Evolutionary conservation across 768 basidiomycete genomes (phyloP), one percentile per base, ranked within the genome.

Genomic region (Collybiopsis luxurians): DNA sequence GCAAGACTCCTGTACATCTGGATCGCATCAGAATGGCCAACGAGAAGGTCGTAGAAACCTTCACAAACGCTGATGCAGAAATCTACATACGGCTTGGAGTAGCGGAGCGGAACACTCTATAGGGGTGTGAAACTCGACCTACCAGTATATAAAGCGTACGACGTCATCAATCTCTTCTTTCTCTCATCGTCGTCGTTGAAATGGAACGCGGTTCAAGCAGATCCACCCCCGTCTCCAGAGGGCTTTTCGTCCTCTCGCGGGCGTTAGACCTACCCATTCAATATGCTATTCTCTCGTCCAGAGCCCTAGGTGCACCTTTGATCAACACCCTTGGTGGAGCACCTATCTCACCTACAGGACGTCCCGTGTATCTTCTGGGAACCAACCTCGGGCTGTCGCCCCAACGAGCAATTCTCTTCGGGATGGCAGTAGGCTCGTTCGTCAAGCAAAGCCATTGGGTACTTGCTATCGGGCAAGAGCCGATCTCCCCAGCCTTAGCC

Each of bases 391-490:
- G 53, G 2, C 23, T 54, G 12, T 44, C 53, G 10, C 40, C 42
- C n/a, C 43, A 54, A 23, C 53, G 53, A 10, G 43, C 53, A 2
- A 54, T 54, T 13, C 31, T 54, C 3, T 54, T 54, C 19, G 19
- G 40, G 4, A 54, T 54, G 53, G 53, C 42, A 24, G 26, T 54
- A 10, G 53, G 53, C 5, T 42, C 53, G 23, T 42, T 54, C 40
- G 27, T 54, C 12, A 54, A 54, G 27, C 53, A 54, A 11, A 43
- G 27, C 13, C 21, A 54, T 31, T 54, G 53, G 53, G 53, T 27
- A 2, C 21, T 31, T 10, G 15, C 19, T 11, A 44, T 54, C 31
- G 42, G 39, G 7, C 39, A 42, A 7, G 53, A 54, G 21, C 9
- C 40, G 19, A 6, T 54, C 3, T 10, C 53, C 3, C 27, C 28